Base-by-base conservation (phyloP, 2,329 filamentous ascomycete species). In the Beauveria sp. region DNA sequence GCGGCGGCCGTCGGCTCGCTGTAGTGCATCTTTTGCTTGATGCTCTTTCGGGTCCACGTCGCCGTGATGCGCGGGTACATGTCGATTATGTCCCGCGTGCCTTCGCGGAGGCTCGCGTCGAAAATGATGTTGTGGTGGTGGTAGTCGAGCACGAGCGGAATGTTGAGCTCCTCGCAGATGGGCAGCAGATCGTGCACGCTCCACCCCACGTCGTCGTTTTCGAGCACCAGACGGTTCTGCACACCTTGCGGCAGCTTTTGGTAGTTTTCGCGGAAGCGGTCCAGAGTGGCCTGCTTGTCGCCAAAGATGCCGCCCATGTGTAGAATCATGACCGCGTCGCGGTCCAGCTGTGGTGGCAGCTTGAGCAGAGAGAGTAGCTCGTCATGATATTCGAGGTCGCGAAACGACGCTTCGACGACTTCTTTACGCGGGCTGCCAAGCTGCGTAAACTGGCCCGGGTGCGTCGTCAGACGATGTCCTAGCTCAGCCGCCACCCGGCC, bases 71-170 rank as follows among this genome's bases (percentile, higher is more conserved):
- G 86, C 0, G 87, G 86, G 64, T 85, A 95, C 0, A 96, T 76
- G 0, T 72, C 69, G 54, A 89, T 86, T 65, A 98, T 91, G 67
- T 96, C 93, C 22, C 84, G 79, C 0, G 92, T 96, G 1, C 93
- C 92, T 74, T 96, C 93, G 2, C 92, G 86, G 2, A 96, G 75
- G 6, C 78, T 79, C 0, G 81, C 70, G 70, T 96, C 90, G 68
- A 96, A 96, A 9, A 96, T 77, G 67, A 98, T 97, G 72, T 97
- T 97, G 78, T 98, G 91, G 68, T 98, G 93, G 70, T 98, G 93
- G 67, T 85, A 98, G 72, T 98, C 93, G 12, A 98, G 85, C 1
- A 96, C 93, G 0, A 97, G 75, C 0, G 93, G 93, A 45, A 98
- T 96, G 70, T 93, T 90, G n/a, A 97, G 79, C 73, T 96, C 92